These are phyloP conservation scores for Boletus rubescentipes DNA, from an alignment of 768 basidiomycete genomes.

Conservation along the genomic window DNA sequence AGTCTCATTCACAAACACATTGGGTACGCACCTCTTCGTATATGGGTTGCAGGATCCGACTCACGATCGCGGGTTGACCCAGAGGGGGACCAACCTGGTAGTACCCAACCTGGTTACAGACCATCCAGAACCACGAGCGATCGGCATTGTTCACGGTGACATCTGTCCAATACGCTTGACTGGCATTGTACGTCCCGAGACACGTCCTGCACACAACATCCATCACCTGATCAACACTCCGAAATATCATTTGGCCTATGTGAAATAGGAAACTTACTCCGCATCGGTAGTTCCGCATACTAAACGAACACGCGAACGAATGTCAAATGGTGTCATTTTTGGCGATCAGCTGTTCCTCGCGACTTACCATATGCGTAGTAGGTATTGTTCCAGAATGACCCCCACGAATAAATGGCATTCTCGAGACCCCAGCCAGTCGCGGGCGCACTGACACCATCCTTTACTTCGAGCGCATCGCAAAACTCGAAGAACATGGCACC, in stretches of 20 bases:
- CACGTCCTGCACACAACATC: slow-evolving; percentile 30
- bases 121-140: slow-evolving; percentile 74
- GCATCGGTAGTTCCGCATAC: slow-evolving; percentile 50
- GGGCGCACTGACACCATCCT: slow-evolving; percentile 41
- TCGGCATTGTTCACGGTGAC: slow-evolving; percentile 51
- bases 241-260: background rate
- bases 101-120: slow-evolving; percentile 70
- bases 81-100: slow-evolving; percentile 40
- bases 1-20: background rate
- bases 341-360: background rate
- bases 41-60: slow-evolving; percentile 30
- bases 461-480: slow-evolving; percentile 40
- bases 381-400: slow-evolving; percentile 50
- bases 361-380: slow-evolving; percentile 48
- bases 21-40: slow-evolving; percentile 25
- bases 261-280: slow-evolving; percentile 42
- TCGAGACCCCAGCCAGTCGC: slow-evolving; percentile 60
- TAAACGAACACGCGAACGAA: slow-evolving; percentile 21
- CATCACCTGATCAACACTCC: slow-evolving; percentile 38
- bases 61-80: slow-evolving; percentile 34
- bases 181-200: slow-evolving; percentile 42
- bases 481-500: slow-evolving; percentile 38
- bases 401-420: slow-evolving; percentile 61
- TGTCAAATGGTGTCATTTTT: background rate
- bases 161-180: slow-evolving; percentile 48